A percentile compares a stretch with the other conserved stretches of the same genome.
Conservation (phyloP, 345 rosid species). For the Camelina sativa region DNA sequence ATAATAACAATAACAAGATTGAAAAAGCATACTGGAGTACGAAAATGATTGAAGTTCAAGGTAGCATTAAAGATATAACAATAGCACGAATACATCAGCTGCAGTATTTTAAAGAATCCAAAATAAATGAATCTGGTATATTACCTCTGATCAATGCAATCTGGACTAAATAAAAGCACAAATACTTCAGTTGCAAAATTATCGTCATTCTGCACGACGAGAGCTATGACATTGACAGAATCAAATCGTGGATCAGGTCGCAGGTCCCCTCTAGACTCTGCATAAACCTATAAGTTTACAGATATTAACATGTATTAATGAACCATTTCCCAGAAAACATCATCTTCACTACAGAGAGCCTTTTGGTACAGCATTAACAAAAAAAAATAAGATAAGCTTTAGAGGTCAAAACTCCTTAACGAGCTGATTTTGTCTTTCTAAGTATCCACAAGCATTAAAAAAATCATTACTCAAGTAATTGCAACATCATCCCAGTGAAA, state of each 20-base stretch:
- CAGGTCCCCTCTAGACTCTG: slow-evolving; percentile 88
- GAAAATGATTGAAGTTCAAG: slow-evolving; percentile 13
- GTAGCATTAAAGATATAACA: not conserved
- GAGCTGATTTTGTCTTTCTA: slow-evolving; percentile 19
- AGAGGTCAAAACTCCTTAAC: slow-evolving; percentile 13
- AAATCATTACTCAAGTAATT: slow-evolving; percentile 12
- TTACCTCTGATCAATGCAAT: slow-evolving; percentile 60
- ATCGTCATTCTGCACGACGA: slow-evolving; percentile 72
- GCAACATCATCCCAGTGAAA: slow-evolving; percentile 10
- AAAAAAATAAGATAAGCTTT: not conserved
- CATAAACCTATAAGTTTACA: slow-evolving; percentile 63
- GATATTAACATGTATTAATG: slow-evolving; percentile 20
- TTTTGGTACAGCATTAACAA: slow-evolving; percentile 2
- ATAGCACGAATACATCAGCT: not conserved
- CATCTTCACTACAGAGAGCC: slow-evolving; percentile 7
- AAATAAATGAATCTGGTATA: slow-evolving; percentile 17
- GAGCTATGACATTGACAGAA: slow-evolving; percentile 69
- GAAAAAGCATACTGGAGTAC: slow-evolving; percentile 12
- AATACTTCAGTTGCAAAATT: slow-evolving; percentile 51
- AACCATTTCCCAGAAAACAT: slow-evolving; percentile 21
- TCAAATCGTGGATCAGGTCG: slow-evolving; percentile 90
- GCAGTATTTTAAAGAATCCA: slow-evolving; percentile 19
- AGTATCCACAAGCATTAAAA: slow-evolving; percentile 26
- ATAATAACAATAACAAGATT: slow-evolving; percentile 23
- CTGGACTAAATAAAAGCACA: slow-evolving; percentile 61